phyloP scores from a whole-genome alignment of 2,329 filamentous ascomycete species.

The Teratosphaeria nubilosa region DNA sequence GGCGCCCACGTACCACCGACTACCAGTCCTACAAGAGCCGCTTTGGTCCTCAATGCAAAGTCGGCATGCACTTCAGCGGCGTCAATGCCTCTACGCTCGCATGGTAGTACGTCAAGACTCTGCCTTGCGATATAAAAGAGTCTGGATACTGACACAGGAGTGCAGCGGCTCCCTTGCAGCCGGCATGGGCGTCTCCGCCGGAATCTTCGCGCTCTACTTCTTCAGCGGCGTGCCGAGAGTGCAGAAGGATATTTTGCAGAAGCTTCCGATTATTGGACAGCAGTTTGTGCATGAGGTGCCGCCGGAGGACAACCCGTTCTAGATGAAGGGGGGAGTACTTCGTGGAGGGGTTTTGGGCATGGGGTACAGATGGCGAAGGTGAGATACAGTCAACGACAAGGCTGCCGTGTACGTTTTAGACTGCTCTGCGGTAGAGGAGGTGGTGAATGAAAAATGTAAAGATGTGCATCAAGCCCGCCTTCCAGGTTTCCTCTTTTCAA shows the following conservation, averaged over 20 bases:
- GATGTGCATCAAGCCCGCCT: background rate
- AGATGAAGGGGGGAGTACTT: constrained; percentile 7
- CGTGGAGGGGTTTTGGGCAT: background rate
- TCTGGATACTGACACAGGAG: background rate
- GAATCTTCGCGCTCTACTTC: constrained; percentile 53
- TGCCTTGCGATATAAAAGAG: background rate
- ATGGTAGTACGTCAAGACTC: constrained; percentile 25
- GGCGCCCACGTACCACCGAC: constrained; percentile 23
- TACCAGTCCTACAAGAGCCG: constrained; percentile 46
- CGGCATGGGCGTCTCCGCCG: constrained; percentile 48
- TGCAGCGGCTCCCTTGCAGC: constrained; percentile 31
- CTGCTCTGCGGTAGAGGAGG: background rate
- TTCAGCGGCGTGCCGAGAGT: constrained; percentile 55
- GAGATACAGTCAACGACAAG: background rate
- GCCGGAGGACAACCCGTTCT: constrained; percentile 55
- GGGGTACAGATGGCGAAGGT: background rate
- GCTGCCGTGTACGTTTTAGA: background rate
- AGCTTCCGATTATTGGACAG: constrained; percentile 47
- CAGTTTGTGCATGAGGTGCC: constrained; percentile 49
- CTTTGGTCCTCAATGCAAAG: constrained; percentile 48
- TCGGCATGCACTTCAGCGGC: constrained; percentile 39
- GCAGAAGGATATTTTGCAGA: constrained; percentile 51
- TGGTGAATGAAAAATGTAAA: background rate
- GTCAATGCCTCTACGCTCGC: constrained; percentile 32
- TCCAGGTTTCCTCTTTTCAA: background rate